Conservation (phyloP, 1,284 basidiomycete genomes). For the Earliella scabrosa region DNA sequence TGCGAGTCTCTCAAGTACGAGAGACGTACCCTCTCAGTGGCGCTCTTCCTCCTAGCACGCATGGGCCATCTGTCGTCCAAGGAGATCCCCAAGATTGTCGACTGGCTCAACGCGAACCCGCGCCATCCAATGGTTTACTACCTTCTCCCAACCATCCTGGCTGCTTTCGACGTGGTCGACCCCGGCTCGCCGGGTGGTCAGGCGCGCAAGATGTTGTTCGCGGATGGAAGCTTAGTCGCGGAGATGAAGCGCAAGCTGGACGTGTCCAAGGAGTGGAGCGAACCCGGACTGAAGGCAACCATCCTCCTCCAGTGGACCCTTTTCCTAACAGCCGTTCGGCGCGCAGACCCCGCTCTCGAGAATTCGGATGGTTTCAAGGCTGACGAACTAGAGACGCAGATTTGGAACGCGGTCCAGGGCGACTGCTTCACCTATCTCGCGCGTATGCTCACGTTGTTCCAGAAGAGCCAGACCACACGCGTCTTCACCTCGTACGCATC, state of each 20-base stretch:
- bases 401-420: constrained; percentile 82
- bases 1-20: constrained; percentile 77
- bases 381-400: constrained; percentile 79
- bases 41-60: constrained; percentile 67
- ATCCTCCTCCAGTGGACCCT: constrained; percentile 88
- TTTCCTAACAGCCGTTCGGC: constrained; percentile 77
- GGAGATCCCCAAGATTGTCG: constrained; percentile 64
- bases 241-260: constrained; percentile 64
- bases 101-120: constrained; percentile 67
- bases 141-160: constrained; percentile 69
- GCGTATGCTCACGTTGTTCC: constrained; percentile 55
- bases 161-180: constrained; percentile 71
- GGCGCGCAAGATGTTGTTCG: constrained; percentile 50
- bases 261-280: constrained; percentile 65
- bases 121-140: constrained; percentile 75
- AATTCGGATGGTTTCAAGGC: constrained; percentile 71
- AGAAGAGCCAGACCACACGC: constrained; percentile 46
- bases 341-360: constrained; percentile 70
- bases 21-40: constrained; percentile 63
- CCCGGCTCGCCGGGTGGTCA: constrained; percentile 49
- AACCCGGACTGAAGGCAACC: constrained; percentile 76
- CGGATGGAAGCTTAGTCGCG: constrained; percentile 47
- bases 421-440: constrained; percentile 84
- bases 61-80: constrained; percentile 60
- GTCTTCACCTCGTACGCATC: constrained; percentile 52